Conservation (phyloP, 2,329 filamentous ascomycete genomes). For the Aspergillus pseudoglaucus region DNA sequence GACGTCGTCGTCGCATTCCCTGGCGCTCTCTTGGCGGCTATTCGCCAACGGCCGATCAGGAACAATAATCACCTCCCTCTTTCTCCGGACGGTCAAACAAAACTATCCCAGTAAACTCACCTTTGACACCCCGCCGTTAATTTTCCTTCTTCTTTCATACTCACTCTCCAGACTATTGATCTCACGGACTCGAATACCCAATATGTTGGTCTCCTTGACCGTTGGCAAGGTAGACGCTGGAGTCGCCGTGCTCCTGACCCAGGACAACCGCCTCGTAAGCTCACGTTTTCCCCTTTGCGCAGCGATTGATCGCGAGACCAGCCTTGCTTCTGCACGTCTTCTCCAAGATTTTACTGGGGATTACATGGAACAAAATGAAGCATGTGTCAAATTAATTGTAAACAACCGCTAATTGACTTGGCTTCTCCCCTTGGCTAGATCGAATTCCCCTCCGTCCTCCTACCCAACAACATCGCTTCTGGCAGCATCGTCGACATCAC, state of each 20-base stretch:
- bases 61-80: slow-evolving; percentile 7
- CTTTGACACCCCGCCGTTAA: background rate
- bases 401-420: background rate
- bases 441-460: slow-evolving; percentile 94
- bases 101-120: background rate
- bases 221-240: slow-evolving; percentile 99
- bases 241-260: slow-evolving; percentile 91
- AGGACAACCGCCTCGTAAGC: slow-evolving; percentile 90
- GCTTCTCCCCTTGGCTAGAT: slow-evolving; percentile 54
- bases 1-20: slow-evolving; percentile 1
- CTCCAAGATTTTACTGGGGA: background rate
- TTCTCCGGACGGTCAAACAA: too few relatives aligned
- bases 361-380: background rate
- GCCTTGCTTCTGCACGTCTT: background rate
- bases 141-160: background rate
- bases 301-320: background rate
- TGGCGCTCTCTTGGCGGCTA: background rate
- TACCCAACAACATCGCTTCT: slow-evolving; percentile 89
- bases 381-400: background rate
- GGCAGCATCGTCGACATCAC: slow-evolving; percentile 98
- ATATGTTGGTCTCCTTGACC: slow-evolving; percentile 92
- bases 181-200: slow-evolving; percentile 1
- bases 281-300: slow-evolving; percentile 10
- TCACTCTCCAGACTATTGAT: slow-evolving; percentile 4
- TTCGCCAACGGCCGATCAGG: slow-evolving; percentile 1